Evolutionary conservation across 2,329 filamentous ascomycete species (phyloP).

Genomic region (Alternaria viburni): DNA sequence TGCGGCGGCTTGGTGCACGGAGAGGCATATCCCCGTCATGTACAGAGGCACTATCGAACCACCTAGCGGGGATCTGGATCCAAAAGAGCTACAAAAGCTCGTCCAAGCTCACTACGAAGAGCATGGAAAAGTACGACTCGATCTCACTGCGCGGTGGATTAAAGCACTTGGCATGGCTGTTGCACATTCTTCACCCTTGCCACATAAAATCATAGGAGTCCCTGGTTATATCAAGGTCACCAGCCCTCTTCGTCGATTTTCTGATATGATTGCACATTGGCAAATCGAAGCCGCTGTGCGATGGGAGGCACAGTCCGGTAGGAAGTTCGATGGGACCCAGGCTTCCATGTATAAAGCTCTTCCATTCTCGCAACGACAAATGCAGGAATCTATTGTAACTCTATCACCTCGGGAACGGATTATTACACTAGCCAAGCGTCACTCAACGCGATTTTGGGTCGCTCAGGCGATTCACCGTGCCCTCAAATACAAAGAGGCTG

Average conservation of each 20-base stretch:
- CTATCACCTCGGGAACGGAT: slow-evolving; percentile 53
- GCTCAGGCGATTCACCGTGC: slow-evolving; percentile 63
- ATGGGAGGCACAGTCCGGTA: slow-evolving; percentile 58
- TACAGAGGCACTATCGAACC: slow-evolving; percentile 53
- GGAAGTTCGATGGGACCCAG: slow-evolving; percentile 45
- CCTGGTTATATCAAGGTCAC: slow-evolving; percentile 64
- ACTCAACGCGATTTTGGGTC: slow-evolving; percentile 57
- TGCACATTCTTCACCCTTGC: slow-evolving; percentile 55
- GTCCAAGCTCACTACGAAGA: slow-evolving; percentile 47
- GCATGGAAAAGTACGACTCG: slow-evolving; percentile 42
- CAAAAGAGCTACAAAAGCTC: slow-evolving; percentile 40
- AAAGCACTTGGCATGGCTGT: slow-evolving; percentile 50
- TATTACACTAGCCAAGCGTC: slow-evolving; percentile 48
- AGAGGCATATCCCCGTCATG: slow-evolving; percentile 58
- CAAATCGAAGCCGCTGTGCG: slow-evolving; percentile 68
- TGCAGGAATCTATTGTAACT: slow-evolving; percentile 58
- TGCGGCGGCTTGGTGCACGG: slow-evolving; percentile 60
- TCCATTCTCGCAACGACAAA: slow-evolving; percentile 57
- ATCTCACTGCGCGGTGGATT: slow-evolving; percentile 52
- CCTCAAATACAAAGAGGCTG: slow-evolving; percentile 60
- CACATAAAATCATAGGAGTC: slow-evolving; percentile 60
- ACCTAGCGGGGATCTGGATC: slow-evolving; percentile 12
- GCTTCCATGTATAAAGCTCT: slow-evolving; percentile 51
- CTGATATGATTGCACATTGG: slow-evolving; percentile 67
- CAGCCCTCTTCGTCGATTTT: slow-evolving; percentile 66